Evolutionary conservation across 2,329 filamentous ascomycete genomes (phyloP), one percentile per base, ranked within the genome.

Genomic region (Penicillium sp.): DNA sequence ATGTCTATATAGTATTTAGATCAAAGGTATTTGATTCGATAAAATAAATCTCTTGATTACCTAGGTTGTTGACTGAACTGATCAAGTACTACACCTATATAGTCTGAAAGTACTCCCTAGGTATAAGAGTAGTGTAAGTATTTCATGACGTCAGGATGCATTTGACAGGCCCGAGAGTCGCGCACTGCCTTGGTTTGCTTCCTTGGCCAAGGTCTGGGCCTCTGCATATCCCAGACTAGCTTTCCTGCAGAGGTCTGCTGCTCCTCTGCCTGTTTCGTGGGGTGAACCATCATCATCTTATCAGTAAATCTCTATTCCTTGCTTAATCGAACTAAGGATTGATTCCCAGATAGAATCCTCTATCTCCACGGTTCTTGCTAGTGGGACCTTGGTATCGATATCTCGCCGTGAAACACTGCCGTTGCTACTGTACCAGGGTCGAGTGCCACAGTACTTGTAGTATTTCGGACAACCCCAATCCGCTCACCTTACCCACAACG

Each of bases 71-170:
- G n/a, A n/a, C n/a, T n/a, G n/a, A n/a, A n/a, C n/a, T n/a, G n/a
- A n/a, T n/a, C n/a, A 20, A 20, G 18, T 20, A 20, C 18, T 4
- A 20, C 18, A 20, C 18, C 3, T 20, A 4, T 20, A 20, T 4
- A 20, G 18, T 20, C 18, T 20, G 18, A 20, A n/a, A n/a, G n/a
- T n/a, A n/a, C n/a, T n/a, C n/a, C n/a, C n/a, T n/a, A n/a, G n/a
- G n/a, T n/a, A n/a, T n/a, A n/a, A n/a, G n/a, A n/a, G n/a, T n/a
- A n/a, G n/a, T n/a, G n/a, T n/a, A n/a, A n/a, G n/a, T n/a, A n/a
- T n/a, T n/a, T n/a, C n/a, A 55, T 59, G 55, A 59, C 47, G 57
- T 59, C 57, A 59, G 31, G 29, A 44, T 48, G 47, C 54, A 49
- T 28, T 47, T 50, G 54, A 54, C 52, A 54, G 54, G 47, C 54